Evolutionary conservation across 2,329 filamentous ascomycete genomes (phyloP).

Genomic region (Colletotrichum echinochloae): DNA sequence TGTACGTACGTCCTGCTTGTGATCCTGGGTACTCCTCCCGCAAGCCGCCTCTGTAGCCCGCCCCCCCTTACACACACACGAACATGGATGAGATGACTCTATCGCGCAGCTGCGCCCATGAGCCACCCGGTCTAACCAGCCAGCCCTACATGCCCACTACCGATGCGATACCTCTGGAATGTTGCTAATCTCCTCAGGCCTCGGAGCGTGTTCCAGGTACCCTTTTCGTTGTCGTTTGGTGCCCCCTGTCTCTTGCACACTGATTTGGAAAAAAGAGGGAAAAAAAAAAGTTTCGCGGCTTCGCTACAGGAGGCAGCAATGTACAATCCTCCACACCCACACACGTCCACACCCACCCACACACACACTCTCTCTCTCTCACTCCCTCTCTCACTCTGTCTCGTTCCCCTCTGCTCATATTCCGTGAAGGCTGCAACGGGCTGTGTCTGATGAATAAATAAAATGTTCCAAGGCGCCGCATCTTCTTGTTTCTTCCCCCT

Average conservation of each 20-base stretch:
- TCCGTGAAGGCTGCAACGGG: slow-evolving; percentile 28
- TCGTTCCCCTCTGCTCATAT: slow-evolving; percentile 1
- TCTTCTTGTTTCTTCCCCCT: slow-evolving; percentile 19
- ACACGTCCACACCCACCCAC: slow-evolving; percentile 20
- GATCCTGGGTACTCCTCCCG: not conserved
- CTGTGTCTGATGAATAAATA: slow-evolving; percentile 40
- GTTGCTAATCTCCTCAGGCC: slow-evolving; percentile 32
- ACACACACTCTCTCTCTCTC: slow-evolving; percentile 14
- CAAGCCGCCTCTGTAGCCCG: not conserved
- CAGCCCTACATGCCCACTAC: slow-evolving; percentile 38
- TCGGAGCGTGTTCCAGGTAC: slow-evolving; percentile 27
- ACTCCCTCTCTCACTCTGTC: slow-evolving; percentile 2
- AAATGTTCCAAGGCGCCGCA: slow-evolving; percentile 25
- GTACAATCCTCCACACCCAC: no score
- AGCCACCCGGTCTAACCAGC: slow-evolving; percentile 3
- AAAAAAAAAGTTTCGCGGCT: slow-evolving; percentile 22
- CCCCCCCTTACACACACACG: not conserved
- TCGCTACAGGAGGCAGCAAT: slow-evolving; percentile 35
- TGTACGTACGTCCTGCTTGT: not conserved
- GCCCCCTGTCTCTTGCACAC: no score
- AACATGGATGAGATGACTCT: slow-evolving; percentile 26
- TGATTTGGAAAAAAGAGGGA: no score
- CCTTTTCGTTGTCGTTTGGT: slow-evolving; percentile 29
- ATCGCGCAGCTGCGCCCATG: slow-evolving; percentile 22
- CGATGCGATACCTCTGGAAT: slow-evolving; percentile 34